Base-by-base conservation (phyloP, 1,284 basidiomycete species). In the Ceratobasidium sp. region DNA sequence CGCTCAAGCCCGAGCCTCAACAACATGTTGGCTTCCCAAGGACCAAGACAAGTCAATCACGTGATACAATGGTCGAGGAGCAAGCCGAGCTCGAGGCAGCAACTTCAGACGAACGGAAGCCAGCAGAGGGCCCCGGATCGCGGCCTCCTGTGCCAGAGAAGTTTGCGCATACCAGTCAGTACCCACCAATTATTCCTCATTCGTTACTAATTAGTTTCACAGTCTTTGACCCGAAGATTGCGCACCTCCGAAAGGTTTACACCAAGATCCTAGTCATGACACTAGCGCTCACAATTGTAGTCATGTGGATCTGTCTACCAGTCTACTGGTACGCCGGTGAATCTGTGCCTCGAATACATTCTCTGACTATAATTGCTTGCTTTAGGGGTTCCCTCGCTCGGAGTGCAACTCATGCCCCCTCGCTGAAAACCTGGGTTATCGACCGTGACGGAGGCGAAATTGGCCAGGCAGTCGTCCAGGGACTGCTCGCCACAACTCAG, bases 401-500 rank as follows among this genome's bases (percentile, higher is more conserved):
- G 20, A 65, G 68, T 15, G 43, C 53, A 15, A 45, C 40, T 5
- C 65, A 69, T 40, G 60, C 62, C 5, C 69, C 72, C 6, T 54
- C 80, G 53, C 77, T 84, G 27, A 78, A 78, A 8, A 79, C 81
- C 0, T 80, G 80, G 73, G 78, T 83, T 53, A 78, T 84, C 67
- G 79, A 84, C 75, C 77, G 81, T 40, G 83, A 84, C 72, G 79
- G 78, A 17, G 78, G 78, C 0, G 75, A 75, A 3, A 75, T 85
- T 42, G 83, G 83, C 3, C 71, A 76, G 22, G 74, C 75, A n/a
- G 52, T 67, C 3, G 64, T 45, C 4, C 64, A 55, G 25, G 64
- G 64, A 10, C 34, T 55, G 3, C 20, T 67, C 7, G 64, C 50
- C 20, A 65, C 60, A 5, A 55, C 52, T 40, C 64, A 35, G 38